A percentile compares a stretch with the other conserved stretches of the same genome.
Conservation (phyloP, 495 filamentous ascomycete species). For the Aspergillus sparsus region DNA sequence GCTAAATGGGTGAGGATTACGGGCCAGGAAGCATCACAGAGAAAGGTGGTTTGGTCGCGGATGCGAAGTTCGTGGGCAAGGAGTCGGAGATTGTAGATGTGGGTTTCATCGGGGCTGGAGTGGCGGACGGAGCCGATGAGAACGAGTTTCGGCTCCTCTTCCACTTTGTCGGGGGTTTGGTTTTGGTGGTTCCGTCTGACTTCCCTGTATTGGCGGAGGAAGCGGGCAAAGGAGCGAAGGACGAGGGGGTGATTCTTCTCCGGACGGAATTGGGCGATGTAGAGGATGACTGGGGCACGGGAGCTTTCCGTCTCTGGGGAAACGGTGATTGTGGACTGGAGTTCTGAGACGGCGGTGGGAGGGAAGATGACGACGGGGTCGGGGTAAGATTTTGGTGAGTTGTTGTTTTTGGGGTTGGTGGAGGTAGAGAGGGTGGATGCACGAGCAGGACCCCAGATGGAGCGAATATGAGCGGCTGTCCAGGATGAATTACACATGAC, state of each 20-base stretch:
- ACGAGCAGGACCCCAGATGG: conserved; percentile 71
- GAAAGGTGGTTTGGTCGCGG: conserved; percentile 79
- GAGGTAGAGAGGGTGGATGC: conserved; percentile 13
- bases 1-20: conserved; percentile 77
- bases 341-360: conserved; percentile 82
- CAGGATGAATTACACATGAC: conserved; percentile 97
- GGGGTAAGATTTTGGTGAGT: conserved; percentile 32
- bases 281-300: conserved; percentile 72
- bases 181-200: conserved; percentile 39
- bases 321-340: conserved; percentile 70
- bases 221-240: conserved; percentile 77
- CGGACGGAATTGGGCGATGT: conserved; percentile 95
- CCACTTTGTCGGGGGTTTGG: conserved; percentile 19
- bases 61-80: conserved; percentile 85
- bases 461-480: conserved; percentile 82
- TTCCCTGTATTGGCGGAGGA: conserved; percentile 53
- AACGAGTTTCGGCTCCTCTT: conserved; percentile 56
- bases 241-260: conserved; percentile 94
- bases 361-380: conserved; percentile 75
- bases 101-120: conserved; percentile 71
- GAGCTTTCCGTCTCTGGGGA: conserved; percentile 61
- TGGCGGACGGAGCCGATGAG: conserved; percentile 88
- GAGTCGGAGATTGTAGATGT: conserved; percentile 88
- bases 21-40: conserved; percentile 85
- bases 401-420: background rate